Percentiles rank a stretch among this genome's conserved stretches.
Evolutionary conservation across 257 asterid genomes (phyloP).

Genomic region (Gentiana straminea): DNA sequence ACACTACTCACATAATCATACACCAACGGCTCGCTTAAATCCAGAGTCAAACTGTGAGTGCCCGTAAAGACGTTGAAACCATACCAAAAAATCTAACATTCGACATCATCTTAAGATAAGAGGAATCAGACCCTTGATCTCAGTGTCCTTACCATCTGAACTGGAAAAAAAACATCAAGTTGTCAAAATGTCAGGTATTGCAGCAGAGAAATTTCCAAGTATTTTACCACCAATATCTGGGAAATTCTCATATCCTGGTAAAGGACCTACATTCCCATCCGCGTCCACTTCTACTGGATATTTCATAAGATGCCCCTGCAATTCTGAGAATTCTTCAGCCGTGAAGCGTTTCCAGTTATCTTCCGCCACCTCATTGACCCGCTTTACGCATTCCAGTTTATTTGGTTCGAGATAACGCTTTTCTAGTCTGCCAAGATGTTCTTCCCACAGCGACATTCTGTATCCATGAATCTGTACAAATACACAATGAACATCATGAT

Average conservation of each 20-base stretch:
- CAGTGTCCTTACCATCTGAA: not conserved
- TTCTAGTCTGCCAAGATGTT: slow-evolving; percentile 63
- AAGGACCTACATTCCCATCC: slow-evolving; percentile 54
- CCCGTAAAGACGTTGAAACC: too few species aligned
- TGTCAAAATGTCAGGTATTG: slow-evolving; percentile 67
- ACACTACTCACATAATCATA: too few species aligned
- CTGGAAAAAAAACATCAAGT: slow-evolving; percentile 24
- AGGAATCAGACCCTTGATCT: too few species aligned
- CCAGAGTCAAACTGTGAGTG: too few species aligned
- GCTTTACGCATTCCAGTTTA: slow-evolving; percentile 49
- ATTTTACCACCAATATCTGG: slow-evolving; percentile 84
- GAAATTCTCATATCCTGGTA: slow-evolving; percentile 54
- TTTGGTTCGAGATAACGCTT: slow-evolving; percentile 43
- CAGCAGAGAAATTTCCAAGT: slow-evolving; percentile 49
- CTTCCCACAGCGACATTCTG: slow-evolving; percentile 86
- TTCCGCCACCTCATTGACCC: slow-evolving; percentile 52
- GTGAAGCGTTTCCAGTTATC: slow-evolving; percentile 57
- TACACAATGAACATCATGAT: not conserved
- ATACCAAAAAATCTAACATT: too few species aligned
- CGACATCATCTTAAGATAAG: too few species aligned
- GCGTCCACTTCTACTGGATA: slow-evolving; percentile 60
- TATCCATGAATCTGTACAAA: slow-evolving; percentile 64
- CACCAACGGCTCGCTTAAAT: too few species aligned
- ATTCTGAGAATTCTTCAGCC: slow-evolving; percentile 23
- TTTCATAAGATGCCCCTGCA: slow-evolving; percentile 82